A percentile compares a stretch with the other conserved stretches of the same genome.
phyloP scores from a whole-genome alignment of 75 land plant genomes.

The Sequoiadendron giganteum region DNA sequence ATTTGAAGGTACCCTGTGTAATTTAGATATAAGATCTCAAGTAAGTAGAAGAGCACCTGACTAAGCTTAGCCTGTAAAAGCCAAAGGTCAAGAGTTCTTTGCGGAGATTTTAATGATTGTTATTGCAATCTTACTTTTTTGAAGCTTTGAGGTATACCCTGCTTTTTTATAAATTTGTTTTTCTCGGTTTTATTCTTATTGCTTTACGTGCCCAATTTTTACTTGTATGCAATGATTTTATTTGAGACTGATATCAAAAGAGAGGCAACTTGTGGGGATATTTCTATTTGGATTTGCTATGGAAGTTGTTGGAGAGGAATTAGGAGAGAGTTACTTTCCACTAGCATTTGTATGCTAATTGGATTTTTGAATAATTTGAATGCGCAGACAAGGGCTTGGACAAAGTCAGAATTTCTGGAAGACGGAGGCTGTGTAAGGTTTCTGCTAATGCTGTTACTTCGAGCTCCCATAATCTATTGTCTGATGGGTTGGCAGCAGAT shows the following conservation, averaged over 20 bases:
- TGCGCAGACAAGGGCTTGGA: neutral
- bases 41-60: neutral
- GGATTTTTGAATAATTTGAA: neutral
- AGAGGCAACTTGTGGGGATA: neutral
- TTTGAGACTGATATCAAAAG: neutral
- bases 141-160: neutral
- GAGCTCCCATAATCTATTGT: neutral
- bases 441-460: neutral
- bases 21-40: neutral
- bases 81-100: neutral
- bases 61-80: neutral
- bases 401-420: conserved; percentile 45
- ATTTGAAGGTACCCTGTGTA: neutral
- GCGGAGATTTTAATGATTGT: neutral
- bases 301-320: neutral
- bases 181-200: neutral
- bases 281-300: neutral
- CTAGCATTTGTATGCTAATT: neutral
- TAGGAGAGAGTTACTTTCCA: neutral
- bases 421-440: conserved; percentile 54
- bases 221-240: neutral
- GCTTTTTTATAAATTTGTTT: neutral
- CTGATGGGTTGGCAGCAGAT: neutral
- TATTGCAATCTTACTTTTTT: neutral
- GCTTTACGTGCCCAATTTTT: neutral